These are phyloP conservation scores for Lipomyces sp. DNA, from an alignment of 805 yeast species.

Conservation along the genomic window DNA sequence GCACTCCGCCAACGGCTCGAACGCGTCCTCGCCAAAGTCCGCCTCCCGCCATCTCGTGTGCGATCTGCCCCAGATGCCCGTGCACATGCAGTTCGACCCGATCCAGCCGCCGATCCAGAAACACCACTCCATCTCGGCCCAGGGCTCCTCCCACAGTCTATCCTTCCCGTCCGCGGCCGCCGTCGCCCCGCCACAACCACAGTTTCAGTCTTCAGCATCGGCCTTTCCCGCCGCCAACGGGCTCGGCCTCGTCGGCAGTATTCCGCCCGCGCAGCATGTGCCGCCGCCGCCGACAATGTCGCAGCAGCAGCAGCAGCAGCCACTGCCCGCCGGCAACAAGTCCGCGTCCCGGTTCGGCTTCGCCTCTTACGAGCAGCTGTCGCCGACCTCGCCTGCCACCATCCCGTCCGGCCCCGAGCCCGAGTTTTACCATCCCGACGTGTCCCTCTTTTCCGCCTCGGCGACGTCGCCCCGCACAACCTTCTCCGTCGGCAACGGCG, in stretches of 20 bases:
- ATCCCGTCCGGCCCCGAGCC: conserved; percentile 11
- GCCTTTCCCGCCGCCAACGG: too few relatives aligned
- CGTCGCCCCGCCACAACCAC: conserved; percentile 4
- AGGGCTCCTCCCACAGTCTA: not conserved
- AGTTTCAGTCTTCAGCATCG: not conserved
- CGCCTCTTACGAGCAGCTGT: conserved; percentile 18
- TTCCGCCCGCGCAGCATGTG: conserved; percentile 3
- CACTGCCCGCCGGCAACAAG: conserved; percentile 10
- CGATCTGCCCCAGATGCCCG: conserved; percentile 10
- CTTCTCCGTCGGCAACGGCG: conserved; percentile 18
- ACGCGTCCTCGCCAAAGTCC: conserved; percentile 18
- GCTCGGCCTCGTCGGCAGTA: conserved; percentile 7
- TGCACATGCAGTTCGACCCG: conserved; percentile 3
- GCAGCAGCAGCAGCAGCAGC: too few relatives aligned
- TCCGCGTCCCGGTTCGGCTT: conserved; percentile 18
- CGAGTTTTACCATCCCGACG: conserved; percentile 9
- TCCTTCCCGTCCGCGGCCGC: conserved; percentile 1
- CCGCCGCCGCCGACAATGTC: conserved; percentile 6
- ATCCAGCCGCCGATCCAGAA: conserved; percentile 4
- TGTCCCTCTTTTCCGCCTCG: conserved; percentile 15
- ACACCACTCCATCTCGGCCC: conserved; percentile 7
- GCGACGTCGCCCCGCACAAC: conserved; percentile 28
- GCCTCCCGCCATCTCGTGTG: conserved; percentile 9
- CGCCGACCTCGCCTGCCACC: conserved; percentile 16
- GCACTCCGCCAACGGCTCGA: conserved; percentile 1